These are phyloP conservation scores for Mycena vulgaris DNA, from an alignment of 768 basidiomycete species.

Conservation along the genomic window DNA sequence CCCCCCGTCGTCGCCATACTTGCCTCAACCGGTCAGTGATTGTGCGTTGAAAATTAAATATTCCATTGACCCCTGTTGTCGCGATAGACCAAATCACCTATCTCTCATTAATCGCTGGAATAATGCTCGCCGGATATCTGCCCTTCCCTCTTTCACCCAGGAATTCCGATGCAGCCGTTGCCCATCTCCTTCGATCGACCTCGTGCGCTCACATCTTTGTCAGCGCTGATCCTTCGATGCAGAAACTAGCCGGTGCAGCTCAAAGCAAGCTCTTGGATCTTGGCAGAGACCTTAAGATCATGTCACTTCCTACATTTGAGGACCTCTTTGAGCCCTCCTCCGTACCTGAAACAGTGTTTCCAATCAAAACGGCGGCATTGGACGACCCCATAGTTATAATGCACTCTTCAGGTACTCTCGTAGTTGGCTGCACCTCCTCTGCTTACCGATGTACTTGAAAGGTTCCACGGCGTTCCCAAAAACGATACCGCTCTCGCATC, in stretches of 20 bases:
- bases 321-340: slow-evolving; percentile 28
- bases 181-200: slow-evolving; percentile 49
- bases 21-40: slow-evolving; percentile 39
- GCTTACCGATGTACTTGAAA: not conserved
- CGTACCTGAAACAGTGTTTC: slow-evolving; percentile 9
- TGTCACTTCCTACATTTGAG: slow-evolving; percentile 30
- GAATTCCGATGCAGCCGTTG: slow-evolving; percentile 47
- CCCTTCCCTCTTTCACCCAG: slow-evolving; percentile 44
- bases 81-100: slow-evolving; percentile 55
- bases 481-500: slow-evolving; percentile 26
- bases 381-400: slow-evolving; percentile 40
- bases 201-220: slow-evolving; percentile 43
- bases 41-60: too few species aligned
- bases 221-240: slow-evolving; percentile 39
- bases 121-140: slow-evolving; percentile 42
- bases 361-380: slow-evolving; percentile 2
- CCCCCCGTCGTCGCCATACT: slow-evolving; percentile 46
- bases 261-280: not conserved
- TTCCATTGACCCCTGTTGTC: slow-evolving; percentile 16
- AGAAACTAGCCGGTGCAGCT: slow-evolving; percentile 33
- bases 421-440: not conserved
- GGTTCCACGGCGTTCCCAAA: slow-evolving; percentile 39
- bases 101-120: slow-evolving; percentile 41
- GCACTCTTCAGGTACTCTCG: slow-evolving; percentile 44
- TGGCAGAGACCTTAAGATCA: slow-evolving; percentile 11